Evolutionary conservation across 2,329 filamentous ascomycete species (phyloP).

Genomic region (Penicillium occitanis): DNA sequence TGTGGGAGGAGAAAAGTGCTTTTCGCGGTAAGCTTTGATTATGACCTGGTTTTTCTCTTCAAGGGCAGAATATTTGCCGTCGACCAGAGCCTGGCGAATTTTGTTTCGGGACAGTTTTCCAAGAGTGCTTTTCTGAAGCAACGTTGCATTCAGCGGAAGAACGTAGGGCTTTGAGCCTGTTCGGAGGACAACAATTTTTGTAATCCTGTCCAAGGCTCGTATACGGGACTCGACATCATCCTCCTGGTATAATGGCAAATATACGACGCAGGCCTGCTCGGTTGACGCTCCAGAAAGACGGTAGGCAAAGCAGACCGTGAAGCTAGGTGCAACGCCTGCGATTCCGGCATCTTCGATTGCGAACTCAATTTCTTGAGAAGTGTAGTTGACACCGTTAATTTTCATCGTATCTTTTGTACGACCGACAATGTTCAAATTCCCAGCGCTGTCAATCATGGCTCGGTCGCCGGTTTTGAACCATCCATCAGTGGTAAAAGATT

Average conservation of each 20-base stretch:
- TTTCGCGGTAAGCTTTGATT: slow-evolving; percentile 9
- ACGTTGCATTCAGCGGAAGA: slow-evolving; percentile 27
- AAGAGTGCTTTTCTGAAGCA: slow-evolving; percentile 38
- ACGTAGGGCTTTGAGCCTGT: slow-evolving; percentile 29
- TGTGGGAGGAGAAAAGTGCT: not conserved
- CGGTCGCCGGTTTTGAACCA: slow-evolving; percentile 60
- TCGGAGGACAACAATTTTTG: slow-evolving; percentile 21
- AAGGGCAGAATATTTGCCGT: slow-evolving; percentile 29
- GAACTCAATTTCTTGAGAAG: slow-evolving; percentile 40
- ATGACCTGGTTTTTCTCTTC: slow-evolving; percentile 21
- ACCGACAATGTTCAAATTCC: slow-evolving; percentile 40
- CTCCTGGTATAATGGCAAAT: slow-evolving; percentile 40
- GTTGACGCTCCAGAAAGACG: slow-evolving; percentile 23
- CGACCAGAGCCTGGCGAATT: slow-evolving; percentile 30
- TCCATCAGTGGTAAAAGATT: slow-evolving; percentile 52
- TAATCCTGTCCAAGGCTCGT: slow-evolving; percentile 25
- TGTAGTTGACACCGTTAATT: slow-evolving; percentile 51
- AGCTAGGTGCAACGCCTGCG: slow-evolving; percentile 27
- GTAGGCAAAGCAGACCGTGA: slow-evolving; percentile 43
- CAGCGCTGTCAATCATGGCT: slow-evolving; percentile 31
- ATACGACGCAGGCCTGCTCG: slow-evolving; percentile 34
- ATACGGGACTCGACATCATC: slow-evolving; percentile 38
- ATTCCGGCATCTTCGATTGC: slow-evolving; percentile 38
- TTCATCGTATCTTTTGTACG: slow-evolving; percentile 49
- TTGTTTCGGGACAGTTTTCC: slow-evolving; percentile 46